Conservation (phyloP, 805 yeast genomes). For the Candida wancherniae region DNA sequence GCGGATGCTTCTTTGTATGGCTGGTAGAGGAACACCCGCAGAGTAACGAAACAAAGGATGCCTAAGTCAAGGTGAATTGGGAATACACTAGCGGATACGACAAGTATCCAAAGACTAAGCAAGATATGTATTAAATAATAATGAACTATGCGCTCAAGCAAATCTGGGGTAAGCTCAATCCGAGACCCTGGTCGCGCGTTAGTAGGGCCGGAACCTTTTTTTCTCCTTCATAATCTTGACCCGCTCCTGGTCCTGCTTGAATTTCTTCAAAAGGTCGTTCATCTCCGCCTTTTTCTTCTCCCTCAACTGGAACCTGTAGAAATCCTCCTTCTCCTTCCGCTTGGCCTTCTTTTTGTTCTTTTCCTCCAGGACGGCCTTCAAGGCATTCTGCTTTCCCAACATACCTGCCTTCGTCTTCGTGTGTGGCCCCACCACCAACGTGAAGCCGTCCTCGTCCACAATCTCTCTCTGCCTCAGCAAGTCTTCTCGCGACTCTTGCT, state of each 20-base stretch:
- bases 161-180: too few relatives aligned
- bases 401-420: constrained; percentile 76
- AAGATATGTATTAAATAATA: too few relatives aligned
- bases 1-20: too few relatives aligned
- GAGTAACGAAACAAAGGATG: too few relatives aligned
- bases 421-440: constrained; percentile 82
- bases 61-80: too few relatives aligned
- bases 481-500: constrained; percentile 54
- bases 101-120: too few relatives aligned
- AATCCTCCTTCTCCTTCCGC: constrained; percentile 79
- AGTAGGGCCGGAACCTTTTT: constrained; percentile 83
- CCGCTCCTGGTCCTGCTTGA: constrained; percentile 86
- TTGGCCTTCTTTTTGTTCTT: constrained; percentile 49
- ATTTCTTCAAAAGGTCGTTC: constrained; percentile 77
- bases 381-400: constrained; percentile 47
- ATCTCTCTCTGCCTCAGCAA: constrained; percentile 50
- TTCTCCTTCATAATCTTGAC: constrained; percentile 73
- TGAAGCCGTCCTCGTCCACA: constrained; percentile 93
- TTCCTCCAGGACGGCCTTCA: constrained; percentile 33
- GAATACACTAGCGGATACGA: too few relatives aligned
- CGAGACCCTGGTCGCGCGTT: too few relatives aligned
- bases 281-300: constrained; percentile 89
- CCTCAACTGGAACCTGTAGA: constrained; percentile 93
- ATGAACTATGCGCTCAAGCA: too few relatives aligned
- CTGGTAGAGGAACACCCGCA: too few relatives aligned